Evolutionary conservation across 2,329 filamentous ascomycete species (phyloP).

Genomic region (Dothideomycetidae sp.): DNA sequence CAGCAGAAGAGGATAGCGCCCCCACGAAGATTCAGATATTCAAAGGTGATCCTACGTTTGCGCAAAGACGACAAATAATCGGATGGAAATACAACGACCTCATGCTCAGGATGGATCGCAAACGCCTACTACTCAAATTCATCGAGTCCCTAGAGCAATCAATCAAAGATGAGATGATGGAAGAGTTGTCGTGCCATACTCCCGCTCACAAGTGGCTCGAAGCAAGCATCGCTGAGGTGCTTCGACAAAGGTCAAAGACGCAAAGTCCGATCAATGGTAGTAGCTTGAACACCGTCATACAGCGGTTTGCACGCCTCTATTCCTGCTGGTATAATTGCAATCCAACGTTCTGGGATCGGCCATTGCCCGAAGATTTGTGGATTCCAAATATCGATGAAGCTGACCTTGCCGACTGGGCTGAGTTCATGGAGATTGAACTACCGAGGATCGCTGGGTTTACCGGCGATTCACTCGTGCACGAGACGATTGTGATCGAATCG

Average conservation of each 20-base stretch:
- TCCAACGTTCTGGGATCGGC: conserved; percentile 2
- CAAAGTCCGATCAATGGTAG: neutral
- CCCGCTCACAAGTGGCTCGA: neutral
- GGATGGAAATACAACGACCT: conserved; percentile 1
- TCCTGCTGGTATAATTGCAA: conserved; percentile 6
- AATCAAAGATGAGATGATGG: neutral
- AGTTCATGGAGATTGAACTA: neutral
- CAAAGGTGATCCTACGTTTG: neutral
- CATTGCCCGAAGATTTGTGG: neutral
- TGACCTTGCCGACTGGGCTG: conserved; percentile 3
- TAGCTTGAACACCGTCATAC: neutral
- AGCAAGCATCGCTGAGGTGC: neutral
- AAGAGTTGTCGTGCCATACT: neutral
- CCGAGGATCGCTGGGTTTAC: too few relatives aligned
- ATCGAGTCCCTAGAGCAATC: neutral
- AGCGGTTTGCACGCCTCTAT: conserved; percentile 5
- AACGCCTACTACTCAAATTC: conserved; percentile 6
- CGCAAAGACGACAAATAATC: neutral
- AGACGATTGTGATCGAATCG: too few relatives aligned
- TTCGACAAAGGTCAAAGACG: neutral
- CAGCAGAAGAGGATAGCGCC: too few relatives aligned
- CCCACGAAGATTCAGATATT: neutral
- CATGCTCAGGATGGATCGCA: conserved; percentile 2
- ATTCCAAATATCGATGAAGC: neutral
- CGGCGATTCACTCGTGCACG: too few relatives aligned